Percentiles rank a stretch among this genome's conserved stretches.
phyloP scores from a whole-genome alignment of 164 flowering plant species.

The Kalanchoe fedtschenkoi region DNA sequence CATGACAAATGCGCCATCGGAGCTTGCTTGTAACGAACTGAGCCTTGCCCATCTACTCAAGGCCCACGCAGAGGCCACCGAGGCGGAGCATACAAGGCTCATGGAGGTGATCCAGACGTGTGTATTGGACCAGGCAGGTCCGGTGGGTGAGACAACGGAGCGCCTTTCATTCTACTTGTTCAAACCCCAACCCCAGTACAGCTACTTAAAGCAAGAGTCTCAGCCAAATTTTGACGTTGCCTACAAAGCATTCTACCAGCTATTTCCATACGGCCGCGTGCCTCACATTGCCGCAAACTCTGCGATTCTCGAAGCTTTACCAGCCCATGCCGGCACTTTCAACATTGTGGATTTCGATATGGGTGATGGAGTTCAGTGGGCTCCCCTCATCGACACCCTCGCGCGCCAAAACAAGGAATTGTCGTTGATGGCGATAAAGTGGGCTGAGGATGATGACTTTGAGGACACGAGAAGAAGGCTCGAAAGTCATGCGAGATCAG shows the following conservation, averaged over 20 bases:
- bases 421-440: conserved; percentile 27
- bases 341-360: conserved; percentile 47
- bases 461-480: conserved; percentile 38
- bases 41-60: conserved; percentile 31
- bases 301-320: conserved; percentile 42
- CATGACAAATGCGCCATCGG: conserved; percentile 5
- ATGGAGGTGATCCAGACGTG: conserved; percentile 29
- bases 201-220: conserved; percentile 35
- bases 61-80: conserved; percentile 51
- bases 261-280: conserved; percentile 35
- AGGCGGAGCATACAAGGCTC: conserved; percentile 26
- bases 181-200: conserved; percentile 16
- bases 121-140: conserved; percentile 30
- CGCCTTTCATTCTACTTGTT: conserved; percentile 31
- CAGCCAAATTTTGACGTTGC: conserved; percentile 26
- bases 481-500: conserved; percentile 19
- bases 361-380: conserved; percentile 56
- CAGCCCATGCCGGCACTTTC: conserved; percentile 22
- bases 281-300: conserved; percentile 44
- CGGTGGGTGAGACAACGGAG: conserved; percentile 31
- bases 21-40: conserved; percentile 16
- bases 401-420: conserved; percentile 14
- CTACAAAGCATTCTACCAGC: conserved; percentile 33
- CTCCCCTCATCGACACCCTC: conserved; percentile 34
- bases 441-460: conserved; percentile 19